These are phyloP conservation scores for Isabelozyma rhagii DNA, from an alignment of 805 yeast species.

Conservation along the genomic window DNA sequence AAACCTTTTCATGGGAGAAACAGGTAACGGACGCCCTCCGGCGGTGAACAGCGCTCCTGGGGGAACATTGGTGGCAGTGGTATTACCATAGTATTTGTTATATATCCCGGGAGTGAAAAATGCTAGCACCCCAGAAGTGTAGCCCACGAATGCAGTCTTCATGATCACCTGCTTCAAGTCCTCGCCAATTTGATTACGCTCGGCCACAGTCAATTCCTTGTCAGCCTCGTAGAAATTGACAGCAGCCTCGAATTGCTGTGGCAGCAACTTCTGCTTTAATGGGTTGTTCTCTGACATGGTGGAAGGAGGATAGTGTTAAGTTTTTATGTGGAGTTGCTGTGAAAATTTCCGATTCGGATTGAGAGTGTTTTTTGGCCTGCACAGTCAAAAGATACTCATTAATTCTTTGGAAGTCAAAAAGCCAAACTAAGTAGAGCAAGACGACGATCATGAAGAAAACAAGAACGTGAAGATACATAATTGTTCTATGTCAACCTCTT, in stretches of 20 bases:
- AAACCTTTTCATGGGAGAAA: conserved; percentile 3
- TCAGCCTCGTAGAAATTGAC: conserved; percentile 42
- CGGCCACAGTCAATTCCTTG: conserved; percentile 25
- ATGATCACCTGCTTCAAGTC: conserved; percentile 26
- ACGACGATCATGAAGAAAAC: too few species aligned
- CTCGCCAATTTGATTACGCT: conserved; percentile 25
- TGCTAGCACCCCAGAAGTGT: conserved; percentile 22
- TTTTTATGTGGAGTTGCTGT: not conserved
- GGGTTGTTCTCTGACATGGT: conserved; percentile 17
- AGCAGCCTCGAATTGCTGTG: conserved; percentile 35
- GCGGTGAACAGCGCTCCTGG: not conserved
- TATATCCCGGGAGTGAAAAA: conserved; percentile 30
- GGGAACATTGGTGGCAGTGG: not conserved
- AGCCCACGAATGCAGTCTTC: conserved; percentile 21
- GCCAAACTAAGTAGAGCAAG: too few species aligned
- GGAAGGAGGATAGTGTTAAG: not conserved
- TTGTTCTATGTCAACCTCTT: too few species aligned
- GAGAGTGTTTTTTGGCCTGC: not conserved
- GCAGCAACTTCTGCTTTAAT: conserved; percentile 22
- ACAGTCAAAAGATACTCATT: too few species aligned
- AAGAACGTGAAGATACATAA: too few species aligned
- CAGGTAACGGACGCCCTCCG: conserved; percentile 1
- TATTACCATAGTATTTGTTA: conserved; percentile 1
- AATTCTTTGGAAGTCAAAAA: too few species aligned
- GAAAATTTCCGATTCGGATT: not conserved